Evolutionary conservation across 2,329 filamentous ascomycete species (phyloP).

Genomic region (Aspergillus thermomutatus): DNA sequence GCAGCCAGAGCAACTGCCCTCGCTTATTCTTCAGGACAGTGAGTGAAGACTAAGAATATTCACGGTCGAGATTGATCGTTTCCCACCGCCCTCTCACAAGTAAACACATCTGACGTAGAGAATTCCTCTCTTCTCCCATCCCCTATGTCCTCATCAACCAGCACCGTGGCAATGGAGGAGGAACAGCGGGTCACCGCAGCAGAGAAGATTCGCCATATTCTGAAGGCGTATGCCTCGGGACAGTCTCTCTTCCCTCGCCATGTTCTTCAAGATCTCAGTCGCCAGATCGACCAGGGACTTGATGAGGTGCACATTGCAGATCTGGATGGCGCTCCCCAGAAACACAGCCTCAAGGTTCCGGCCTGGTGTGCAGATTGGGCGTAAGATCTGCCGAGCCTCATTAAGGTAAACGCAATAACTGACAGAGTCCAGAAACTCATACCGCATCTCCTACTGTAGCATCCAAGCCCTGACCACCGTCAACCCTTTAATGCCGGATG

Average conservation of each 20-base stretch:
- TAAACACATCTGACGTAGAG: neutral
- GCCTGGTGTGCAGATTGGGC: constrained; percentile 13
- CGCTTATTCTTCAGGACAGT: neutral
- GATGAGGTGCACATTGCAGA: constrained; percentile 17
- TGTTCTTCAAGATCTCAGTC: constrained; percentile 15
- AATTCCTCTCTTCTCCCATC: neutral
- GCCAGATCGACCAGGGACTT: constrained; percentile 13
- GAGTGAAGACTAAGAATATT: neutral
- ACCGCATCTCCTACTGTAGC: constrained; percentile 18
- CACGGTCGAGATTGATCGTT: neutral
- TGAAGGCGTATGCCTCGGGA: constrained; percentile 16
- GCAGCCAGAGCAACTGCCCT: neutral
- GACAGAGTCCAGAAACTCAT: constrained; percentile 9
- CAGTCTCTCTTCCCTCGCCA: constrained; percentile 20
- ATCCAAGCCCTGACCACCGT: constrained; percentile 16
- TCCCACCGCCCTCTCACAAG: neutral
- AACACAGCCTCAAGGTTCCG: constrained; percentile 16
- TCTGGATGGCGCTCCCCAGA: constrained; percentile 12
- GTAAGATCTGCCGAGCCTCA: constrained; percentile 4
- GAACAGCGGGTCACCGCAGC: constrained; percentile 9
- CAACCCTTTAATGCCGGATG: constrained; percentile 11
- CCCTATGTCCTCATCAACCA: neutral
- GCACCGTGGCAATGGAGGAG: constrained; percentile 3
- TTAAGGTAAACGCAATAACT: neutral
- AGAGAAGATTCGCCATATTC: constrained; percentile 14